Evolutionary conservation across 2,329 filamentous ascomycete species (phyloP).

Genomic region (Beauveria asiatica): DNA sequence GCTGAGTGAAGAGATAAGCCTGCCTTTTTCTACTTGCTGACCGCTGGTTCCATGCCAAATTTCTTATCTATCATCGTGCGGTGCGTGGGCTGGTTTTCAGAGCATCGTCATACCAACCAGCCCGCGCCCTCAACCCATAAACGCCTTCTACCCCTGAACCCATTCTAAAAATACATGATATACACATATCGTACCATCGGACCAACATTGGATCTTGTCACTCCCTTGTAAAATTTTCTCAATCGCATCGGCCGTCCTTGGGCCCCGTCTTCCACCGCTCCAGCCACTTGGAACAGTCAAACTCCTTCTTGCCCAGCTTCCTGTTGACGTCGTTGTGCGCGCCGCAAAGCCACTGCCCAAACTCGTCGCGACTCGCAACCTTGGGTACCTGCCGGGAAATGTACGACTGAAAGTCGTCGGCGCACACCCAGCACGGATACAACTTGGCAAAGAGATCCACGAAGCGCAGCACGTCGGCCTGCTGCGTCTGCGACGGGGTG

Average conservation of each 20-base stretch:
- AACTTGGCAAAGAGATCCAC: constrained; percentile 72
- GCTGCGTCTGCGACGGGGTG: constrained; percentile 56
- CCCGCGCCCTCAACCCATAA: neutral
- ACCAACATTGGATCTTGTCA: neutral
- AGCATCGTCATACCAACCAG: neutral
- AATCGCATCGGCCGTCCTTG: constrained; percentile 59
- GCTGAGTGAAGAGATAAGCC: neutral
- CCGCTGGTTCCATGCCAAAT: neutral
- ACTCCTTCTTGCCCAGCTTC: constrained; percentile 83
- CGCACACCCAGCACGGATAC: constrained; percentile 95
- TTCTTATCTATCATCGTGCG: neutral
- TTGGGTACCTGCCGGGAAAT: constrained; percentile 62
- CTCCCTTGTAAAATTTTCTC: neutral
- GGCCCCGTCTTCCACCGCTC: constrained; percentile 92
- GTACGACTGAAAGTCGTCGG: constrained; percentile 81
- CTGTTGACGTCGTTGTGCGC: constrained; percentile 82
- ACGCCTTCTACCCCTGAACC: neutral
- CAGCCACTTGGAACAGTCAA: constrained; percentile 87
- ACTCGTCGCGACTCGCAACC: constrained; percentile 54
- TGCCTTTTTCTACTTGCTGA: neutral
- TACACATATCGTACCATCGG: neutral
- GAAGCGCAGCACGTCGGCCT: constrained; percentile 70
- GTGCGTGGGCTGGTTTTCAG: neutral
- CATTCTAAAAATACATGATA: neutral
- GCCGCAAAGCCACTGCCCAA: constrained; percentile 75